A percentile compares a stretch with the other conserved stretches of the same genome.
phyloP scores from a whole-genome alignment of 805 yeast genomes.

The Spathaspora hagerdaliae region DNA sequence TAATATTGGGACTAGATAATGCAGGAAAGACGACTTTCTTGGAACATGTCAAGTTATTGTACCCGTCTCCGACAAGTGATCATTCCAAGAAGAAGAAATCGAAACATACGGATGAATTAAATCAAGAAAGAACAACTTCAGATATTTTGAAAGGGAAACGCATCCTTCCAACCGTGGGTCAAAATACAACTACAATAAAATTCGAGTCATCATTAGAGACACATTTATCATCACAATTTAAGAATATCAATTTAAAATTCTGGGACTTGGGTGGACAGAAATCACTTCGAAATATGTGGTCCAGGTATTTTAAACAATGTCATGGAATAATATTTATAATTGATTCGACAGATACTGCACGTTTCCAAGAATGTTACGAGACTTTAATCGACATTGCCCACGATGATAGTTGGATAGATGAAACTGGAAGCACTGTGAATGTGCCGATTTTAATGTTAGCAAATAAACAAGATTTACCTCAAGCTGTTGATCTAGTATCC shows the following conservation, averaged over 20 bases:
- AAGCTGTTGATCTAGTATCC: conserved; percentile 45
- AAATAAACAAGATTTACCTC: conserved; percentile 78
- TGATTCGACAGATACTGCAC: conserved; percentile 80
- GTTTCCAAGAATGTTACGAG: conserved; percentile 78
- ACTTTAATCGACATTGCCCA: conserved; percentile 49
- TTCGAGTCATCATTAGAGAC: conserved; percentile 37
- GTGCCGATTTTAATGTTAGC: conserved; percentile 93
- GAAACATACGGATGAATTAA: conserved; percentile 2
- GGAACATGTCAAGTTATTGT: conserved; percentile 38
- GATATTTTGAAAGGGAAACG: conserved; percentile 43
- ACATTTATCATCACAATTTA: conserved; percentile 28
- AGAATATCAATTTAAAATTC: conserved; percentile 59
- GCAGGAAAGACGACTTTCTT: conserved; percentile 80
- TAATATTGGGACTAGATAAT: conserved; percentile 88
- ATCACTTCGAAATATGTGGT: conserved; percentile 81
- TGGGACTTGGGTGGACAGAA: conserved; percentile 99
- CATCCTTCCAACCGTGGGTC: conserved; percentile 93
- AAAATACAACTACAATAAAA: conserved; percentile 55
- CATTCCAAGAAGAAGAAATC: conserved; percentile 8
- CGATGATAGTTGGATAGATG: conserved; percentile 40
- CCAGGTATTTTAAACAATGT: conserved; percentile 75
- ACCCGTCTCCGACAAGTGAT: conserved; percentile 22
- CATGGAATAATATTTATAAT: conserved; percentile 92
- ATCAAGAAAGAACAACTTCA: conserved; percentile 14
- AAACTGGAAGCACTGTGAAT: conserved; percentile 36